Evolutionary conservation across 2,329 filamentous ascomycete genomes (phyloP), one percentile per base, ranked within the genome.

Genomic region (Tympanopsis confertula): DNA sequence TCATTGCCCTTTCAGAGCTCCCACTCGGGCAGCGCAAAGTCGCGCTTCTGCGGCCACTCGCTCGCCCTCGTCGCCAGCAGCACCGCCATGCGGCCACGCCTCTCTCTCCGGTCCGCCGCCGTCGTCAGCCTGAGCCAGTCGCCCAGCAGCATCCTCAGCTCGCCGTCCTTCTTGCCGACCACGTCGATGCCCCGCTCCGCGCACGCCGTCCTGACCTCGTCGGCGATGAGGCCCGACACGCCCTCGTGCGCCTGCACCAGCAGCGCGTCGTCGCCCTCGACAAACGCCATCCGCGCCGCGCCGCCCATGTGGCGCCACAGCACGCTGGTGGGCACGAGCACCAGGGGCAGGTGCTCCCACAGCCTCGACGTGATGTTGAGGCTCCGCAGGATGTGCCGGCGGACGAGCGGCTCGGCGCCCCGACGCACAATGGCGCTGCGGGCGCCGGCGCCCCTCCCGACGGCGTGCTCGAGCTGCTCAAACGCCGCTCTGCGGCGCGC

Each of bases 241-340:
- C 79, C 82, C 1, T 82, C 83, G 35, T 74, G 71, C 7, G 22
- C 22, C 26, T 66, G 61, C 14, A 67, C 50, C 35, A 95, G 69
- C 54, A 89, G 62, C 44, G 51, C 58, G 57, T 93, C 86, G 58
- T 95, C 88, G 26, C 68, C 59, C 35, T 68, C 68, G 43, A 95
- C 54, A 51, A 83, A 85, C 29, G 66, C 59, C 46, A 86, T 59
- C 44, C 22, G 22, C 7, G 22, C 7, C 7, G n/a, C 22, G 22
- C 22, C 22, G n/a, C 7, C 22, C 7, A 7, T 10, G 7, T 10
- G 22, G 45, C 71, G 65, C 47, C 62, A 59, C 37, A 49, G 7
- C 22, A n/a, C 22, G 22, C 7, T n/a, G 22, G 22, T n/a, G 47
- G 55, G 52, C 7, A 56, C 49, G 5, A 49, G 53, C 38, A 59